A percentile compares a stretch with the other conserved stretches of the same genome.
Evolutionary conservation across 257 asterid genomes (phyloP).

Genomic region (Leptodermis oblonga): DNA sequence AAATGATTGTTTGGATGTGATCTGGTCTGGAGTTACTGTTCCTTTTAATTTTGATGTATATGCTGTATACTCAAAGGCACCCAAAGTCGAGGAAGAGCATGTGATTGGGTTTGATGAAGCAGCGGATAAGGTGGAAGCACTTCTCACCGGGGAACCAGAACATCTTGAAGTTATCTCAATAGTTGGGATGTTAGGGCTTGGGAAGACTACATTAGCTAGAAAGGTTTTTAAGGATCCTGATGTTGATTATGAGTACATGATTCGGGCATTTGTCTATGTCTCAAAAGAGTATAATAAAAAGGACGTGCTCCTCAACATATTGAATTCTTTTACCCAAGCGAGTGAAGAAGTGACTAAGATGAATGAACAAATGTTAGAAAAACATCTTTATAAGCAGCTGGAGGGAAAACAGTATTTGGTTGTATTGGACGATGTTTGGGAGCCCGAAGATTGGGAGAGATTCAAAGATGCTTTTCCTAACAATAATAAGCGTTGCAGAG

Average conservation of each 20-base stretch:
- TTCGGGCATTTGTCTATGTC: conserved; percentile 45
- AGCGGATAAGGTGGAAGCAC: not conserved
- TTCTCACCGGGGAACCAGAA: conserved; percentile 1
- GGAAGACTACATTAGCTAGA: conserved; percentile 58
- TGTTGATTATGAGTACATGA: conserved; percentile 36
- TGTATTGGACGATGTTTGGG: conserved; percentile 61
- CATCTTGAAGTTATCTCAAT: conserved; percentile 10
- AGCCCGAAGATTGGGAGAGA: conserved; percentile 4
- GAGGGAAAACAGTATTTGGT: conserved; percentile 38
- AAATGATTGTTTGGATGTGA: not conserved
- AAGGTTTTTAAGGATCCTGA: conserved; percentile 39
- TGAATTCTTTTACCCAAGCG: conserved; percentile 19
- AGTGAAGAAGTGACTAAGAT: conserved; percentile 27
- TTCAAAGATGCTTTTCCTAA: conserved; percentile 5
- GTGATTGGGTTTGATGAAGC: conserved; percentile 27
- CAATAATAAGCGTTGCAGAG: conserved; percentile 7
- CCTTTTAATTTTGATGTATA: not conserved
- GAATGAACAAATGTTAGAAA: conserved; percentile 32
- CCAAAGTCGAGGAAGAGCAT: conserved; percentile 19
- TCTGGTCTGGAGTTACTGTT: not conserved
- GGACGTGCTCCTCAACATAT: conserved; percentile 46
- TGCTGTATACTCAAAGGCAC: conserved; percentile 22
- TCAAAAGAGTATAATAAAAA: conserved; percentile 44
- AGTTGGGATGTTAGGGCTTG: conserved; percentile 29
- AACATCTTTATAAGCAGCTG: conserved; percentile 26